These are phyloP conservation scores for Berkeleyomyces rouxiae DNA, from an alignment of 2,329 filamentous ascomycete genomes.

Conservation along the genomic window DNA sequence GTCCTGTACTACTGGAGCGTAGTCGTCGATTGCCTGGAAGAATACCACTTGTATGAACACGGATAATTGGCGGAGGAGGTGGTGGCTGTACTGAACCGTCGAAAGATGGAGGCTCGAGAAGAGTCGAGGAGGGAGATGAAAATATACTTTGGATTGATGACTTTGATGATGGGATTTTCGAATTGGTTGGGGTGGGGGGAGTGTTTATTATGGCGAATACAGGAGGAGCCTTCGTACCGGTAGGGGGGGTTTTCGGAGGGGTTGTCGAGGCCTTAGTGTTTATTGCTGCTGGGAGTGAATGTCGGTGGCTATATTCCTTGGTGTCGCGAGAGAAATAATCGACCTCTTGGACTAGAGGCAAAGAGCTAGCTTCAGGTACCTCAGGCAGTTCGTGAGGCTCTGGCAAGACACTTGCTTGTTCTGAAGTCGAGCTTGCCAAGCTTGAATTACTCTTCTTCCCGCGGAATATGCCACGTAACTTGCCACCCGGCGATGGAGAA, in stretches of 20 bases:
- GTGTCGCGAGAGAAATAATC: background rate
- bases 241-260: conserved; percentile 32
- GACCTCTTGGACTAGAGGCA: background rate
- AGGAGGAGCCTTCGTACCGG: conserved; percentile 21
- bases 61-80: background rate
- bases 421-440: conserved; percentile 18
- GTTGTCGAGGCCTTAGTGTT: conserved; percentile 4
- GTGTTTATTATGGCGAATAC: conserved; percentile 47
- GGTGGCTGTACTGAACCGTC: background rate
- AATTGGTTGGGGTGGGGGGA: conserved; percentile 45
- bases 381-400: conserved; percentile 18
- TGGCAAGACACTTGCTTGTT: conserved; percentile 20
- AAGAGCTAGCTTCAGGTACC: conserved; percentile 10
- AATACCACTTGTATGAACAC: conserved; percentile 36
- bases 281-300: conserved; percentile 2
- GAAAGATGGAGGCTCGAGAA: background rate
- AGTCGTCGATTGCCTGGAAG: conserved; percentile 24
- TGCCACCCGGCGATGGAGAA: conserved; percentile 52
- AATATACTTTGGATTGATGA: conserved; percentile 14
- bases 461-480: conserved; percentile 55
- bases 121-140: conserved; percentile 6
- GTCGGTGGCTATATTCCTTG: background rate
- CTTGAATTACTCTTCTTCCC: conserved; percentile 30
- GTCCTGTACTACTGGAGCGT: conserved; percentile 28
- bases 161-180: conserved; percentile 17